Evolutionary conservation across 345 rosid species (phyloP).

Genomic region (Zanthoxylum bungeanum): DNA sequence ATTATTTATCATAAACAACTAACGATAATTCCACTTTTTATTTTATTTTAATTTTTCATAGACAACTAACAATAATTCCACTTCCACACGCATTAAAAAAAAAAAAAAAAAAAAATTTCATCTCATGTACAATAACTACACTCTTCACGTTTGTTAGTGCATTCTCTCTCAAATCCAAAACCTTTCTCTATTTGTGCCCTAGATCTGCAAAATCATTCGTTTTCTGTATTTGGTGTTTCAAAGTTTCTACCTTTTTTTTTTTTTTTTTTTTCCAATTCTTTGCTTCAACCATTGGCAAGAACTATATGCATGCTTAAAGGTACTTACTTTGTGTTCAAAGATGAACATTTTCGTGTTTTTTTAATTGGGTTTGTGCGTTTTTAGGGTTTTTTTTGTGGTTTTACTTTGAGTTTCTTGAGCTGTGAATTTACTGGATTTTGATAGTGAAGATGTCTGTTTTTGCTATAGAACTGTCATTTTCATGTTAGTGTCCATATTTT

Average conservation of each 20-base stretch:
- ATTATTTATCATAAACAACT: too few relatives aligned
- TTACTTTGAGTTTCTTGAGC: neutral
- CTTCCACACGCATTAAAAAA: too few relatives aligned
- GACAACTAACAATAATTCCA: neutral
- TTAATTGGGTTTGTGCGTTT: conserved; percentile 15
- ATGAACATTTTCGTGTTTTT: conserved; percentile 11
- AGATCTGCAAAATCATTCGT: too few relatives aligned
- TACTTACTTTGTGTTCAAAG: conserved; percentile 23
- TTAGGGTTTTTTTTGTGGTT: neutral
- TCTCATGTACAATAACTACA: too few relatives aligned
- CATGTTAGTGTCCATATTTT: neutral
- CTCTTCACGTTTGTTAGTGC: too few relatives aligned
- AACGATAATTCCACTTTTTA: too few relatives aligned
- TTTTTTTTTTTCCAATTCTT: too few relatives aligned
- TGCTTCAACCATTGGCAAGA: conserved; percentile 1
- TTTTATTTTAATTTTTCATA: too few relatives aligned
- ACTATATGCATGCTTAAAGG: conserved; percentile 18
- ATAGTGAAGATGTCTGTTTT: neutral
- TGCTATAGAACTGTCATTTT: conserved; percentile 9
- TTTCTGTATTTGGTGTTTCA: conserved; percentile 1
- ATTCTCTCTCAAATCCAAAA: too few relatives aligned
- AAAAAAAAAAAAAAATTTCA: too few relatives aligned
- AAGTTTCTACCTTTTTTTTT: conserved; percentile 10
- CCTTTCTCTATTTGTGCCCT: too few relatives aligned
- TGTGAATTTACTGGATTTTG: neutral